A percentile compares a stretch with the other conserved stretches of the same genome.
These are phyloP conservation scores for Hippophae rhamnoides DNA, from an alignment of 306 rosid species.

Conservation along the genomic window DNA sequence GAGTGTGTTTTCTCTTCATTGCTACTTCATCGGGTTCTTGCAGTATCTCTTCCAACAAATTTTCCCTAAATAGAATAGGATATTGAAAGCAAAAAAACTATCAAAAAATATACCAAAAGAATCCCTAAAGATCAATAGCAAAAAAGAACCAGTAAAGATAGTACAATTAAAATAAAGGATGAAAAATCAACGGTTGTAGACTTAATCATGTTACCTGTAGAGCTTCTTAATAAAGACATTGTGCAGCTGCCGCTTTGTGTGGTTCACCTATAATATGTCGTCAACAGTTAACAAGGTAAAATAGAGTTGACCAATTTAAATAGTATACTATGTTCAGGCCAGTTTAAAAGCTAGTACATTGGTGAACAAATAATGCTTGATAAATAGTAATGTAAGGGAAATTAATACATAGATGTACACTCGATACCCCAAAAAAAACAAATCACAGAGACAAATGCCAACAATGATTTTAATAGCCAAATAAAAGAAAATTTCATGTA, in stretches of 20 bases:
- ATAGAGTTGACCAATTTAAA: no score
- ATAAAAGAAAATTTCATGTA: no score
- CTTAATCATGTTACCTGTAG: slow-evolving; percentile 46
- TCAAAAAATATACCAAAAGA: neutral
- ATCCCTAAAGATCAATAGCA: slow-evolving; percentile 15
- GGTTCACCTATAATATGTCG: slow-evolving; percentile 54
- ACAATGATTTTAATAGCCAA: no score
- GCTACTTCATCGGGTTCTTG: slow-evolving; percentile 92
- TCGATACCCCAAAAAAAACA: no score
- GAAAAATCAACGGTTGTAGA: neutral
- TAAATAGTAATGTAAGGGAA: no score
- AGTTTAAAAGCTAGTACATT: neutral
- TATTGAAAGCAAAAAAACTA: no score
- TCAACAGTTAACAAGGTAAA: no score
- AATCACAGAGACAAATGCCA: no score
- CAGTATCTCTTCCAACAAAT: slow-evolving; percentile 89
- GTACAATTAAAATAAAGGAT: no score
- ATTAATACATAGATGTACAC: no score
- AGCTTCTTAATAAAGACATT: slow-evolving; percentile 88
- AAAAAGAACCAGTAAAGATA: neutral
- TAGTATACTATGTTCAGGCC: neutral
- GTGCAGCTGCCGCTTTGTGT: slow-evolving; percentile 90
- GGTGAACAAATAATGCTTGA: no score
- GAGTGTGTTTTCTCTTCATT: slow-evolving; percentile 70
- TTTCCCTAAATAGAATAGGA: slow-evolving; percentile 48